phyloP scores from a whole-genome alignment of 106 monocot genomes.

The Apostasia ramifera region DNA sequence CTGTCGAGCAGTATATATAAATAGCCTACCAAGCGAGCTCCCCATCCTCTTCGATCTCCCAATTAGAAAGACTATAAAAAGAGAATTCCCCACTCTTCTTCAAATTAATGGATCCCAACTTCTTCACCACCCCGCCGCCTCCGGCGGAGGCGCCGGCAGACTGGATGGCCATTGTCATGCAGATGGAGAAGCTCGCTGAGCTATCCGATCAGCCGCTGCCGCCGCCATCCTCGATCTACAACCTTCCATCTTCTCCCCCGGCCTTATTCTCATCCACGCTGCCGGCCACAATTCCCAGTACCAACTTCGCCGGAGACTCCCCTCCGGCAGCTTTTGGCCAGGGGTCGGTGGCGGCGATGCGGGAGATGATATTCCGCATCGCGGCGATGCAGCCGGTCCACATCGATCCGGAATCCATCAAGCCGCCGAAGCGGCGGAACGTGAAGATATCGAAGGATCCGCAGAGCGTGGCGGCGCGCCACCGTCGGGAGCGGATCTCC shows the following conservation, averaged over 20 bases:
- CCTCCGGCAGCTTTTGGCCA: neutral
- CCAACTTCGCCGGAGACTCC: neutral
- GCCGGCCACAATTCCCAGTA: neutral
- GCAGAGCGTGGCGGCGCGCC: slow-evolving; percentile 90
- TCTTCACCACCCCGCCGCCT: neutral
- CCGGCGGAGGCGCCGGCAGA: slow-evolving; percentile 23
- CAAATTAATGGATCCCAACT: neutral
- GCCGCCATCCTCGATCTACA: neutral
- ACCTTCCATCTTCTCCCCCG: neutral
- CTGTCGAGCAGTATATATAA: slow-evolving; percentile 4
- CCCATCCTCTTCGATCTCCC: too few relatives aligned
- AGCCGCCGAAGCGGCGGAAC: slow-evolving; percentile 78
- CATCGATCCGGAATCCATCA: slow-evolving; percentile 76
- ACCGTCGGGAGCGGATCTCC: slow-evolving; percentile 78
- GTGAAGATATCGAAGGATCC: slow-evolving; percentile 85
- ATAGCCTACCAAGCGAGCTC: neutral
- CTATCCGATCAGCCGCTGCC: neutral
- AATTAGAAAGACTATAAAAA: neutral
- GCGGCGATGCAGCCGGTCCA: slow-evolving; percentile 94
- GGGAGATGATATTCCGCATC: slow-evolving; percentile 85
- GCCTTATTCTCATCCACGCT: neutral
- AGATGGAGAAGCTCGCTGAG: slow-evolving; percentile 17
- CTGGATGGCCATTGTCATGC: slow-evolving; percentile 27
- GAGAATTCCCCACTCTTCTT: neutral
- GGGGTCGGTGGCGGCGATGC: slow-evolving; percentile 51